Evolutionary conservation across 2,329 filamentous ascomycete genomes (phyloP), one percentile per base, ranked within the genome.

Genomic region (Penicillium sp.): DNA sequence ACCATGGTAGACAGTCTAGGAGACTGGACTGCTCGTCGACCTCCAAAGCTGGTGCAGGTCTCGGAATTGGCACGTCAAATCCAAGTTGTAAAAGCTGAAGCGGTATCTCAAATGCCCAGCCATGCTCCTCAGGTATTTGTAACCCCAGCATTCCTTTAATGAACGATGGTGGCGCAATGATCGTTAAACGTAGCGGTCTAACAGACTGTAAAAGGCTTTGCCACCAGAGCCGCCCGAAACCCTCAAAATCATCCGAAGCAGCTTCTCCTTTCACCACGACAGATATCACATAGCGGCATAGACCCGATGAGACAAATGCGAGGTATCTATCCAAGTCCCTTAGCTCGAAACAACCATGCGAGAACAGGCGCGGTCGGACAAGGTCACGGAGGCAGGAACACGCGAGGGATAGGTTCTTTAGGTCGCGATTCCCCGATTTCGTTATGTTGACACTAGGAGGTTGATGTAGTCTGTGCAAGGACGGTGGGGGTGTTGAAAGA

Each of bases 1-100:
- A 83, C 91, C 91, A 93, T 2, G 84, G 84, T 1, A 85, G 83
- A n/a, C 85, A 78, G 29, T 82, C 82, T 49, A 91, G 83, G 0
- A 92, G 75, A 26, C 70, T 76, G 1, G 68, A 59, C 29, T 64
- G 67, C 11, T 64, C 57, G 6, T 69, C 63, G 45, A 71, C n/a
- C 11, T 64, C 56, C 71, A 73, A 65, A 74, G 57, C 78, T 2
- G 74, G 70, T 0, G 70, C 65, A 21, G 67, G 56, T 46, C 56
- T 59, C 35, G 50, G 54, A 55, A 58, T 23, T 46, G 60, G 64
- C 19, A 41, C 35, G 7, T 68, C 60, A 23, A 68, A 72, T 31
- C 77, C 68, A 31, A 87, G 72, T 56, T 82, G 79, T 7, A 92
- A 73, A 46, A 89, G 82, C 67, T 92, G 89, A 57, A 85, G 84